phyloP scores from a whole-genome alignment of 495 filamentous ascomycete genomes.

The Trichoderma virens region DNA sequence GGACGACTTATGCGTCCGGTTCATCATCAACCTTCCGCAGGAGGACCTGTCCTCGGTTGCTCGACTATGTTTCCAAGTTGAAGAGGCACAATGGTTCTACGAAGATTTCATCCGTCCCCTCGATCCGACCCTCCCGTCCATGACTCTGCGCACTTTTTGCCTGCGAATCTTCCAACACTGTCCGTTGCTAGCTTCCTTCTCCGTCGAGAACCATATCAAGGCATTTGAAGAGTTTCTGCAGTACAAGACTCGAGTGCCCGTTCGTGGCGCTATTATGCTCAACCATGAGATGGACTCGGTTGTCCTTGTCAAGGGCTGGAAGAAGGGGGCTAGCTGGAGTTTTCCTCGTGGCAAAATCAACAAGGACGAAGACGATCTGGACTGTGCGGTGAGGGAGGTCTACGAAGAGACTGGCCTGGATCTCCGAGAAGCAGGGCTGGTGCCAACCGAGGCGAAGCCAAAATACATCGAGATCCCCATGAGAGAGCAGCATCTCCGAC shows the following conservation, averaged over 20 bases:
- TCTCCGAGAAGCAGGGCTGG: conserved; percentile 60
- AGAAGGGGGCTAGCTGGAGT: conserved; percentile 92
- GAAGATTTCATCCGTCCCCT: conserved; percentile 95
- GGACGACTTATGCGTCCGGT: conserved; percentile 90
- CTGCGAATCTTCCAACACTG: conserved; percentile 87
- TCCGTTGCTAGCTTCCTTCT: conserved; percentile 74
- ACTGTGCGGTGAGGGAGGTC: conserved; percentile 87
- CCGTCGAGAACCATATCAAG: conserved; percentile 62
- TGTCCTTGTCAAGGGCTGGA: conserved; percentile 93
- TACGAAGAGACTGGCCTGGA: conserved; percentile 95
- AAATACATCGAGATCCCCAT: conserved; percentile 82
- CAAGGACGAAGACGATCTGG: conserved; percentile 85
- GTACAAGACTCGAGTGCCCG: conserved; percentile 91
- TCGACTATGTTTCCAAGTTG: conserved; percentile 95
- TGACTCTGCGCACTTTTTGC: conserved; percentile 75
- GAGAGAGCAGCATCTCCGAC: conserved; percentile 82
- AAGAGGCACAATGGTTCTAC: conserved; percentile 99
- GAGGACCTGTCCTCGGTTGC: conserved; percentile 85
- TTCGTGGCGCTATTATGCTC: conserved; percentile 86
- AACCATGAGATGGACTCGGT: conserved; percentile 87
- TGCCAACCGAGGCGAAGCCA: conserved; percentile 57
- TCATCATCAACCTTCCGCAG: conserved; percentile 89
- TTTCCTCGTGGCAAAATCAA: conserved; percentile 97
- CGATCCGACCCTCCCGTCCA: conserved; percentile 74
- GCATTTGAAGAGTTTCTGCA: conserved; percentile 85